Conservation (phyloP, 495 filamentous ascomycete species). For the Trichoderma reesei region DNA sequence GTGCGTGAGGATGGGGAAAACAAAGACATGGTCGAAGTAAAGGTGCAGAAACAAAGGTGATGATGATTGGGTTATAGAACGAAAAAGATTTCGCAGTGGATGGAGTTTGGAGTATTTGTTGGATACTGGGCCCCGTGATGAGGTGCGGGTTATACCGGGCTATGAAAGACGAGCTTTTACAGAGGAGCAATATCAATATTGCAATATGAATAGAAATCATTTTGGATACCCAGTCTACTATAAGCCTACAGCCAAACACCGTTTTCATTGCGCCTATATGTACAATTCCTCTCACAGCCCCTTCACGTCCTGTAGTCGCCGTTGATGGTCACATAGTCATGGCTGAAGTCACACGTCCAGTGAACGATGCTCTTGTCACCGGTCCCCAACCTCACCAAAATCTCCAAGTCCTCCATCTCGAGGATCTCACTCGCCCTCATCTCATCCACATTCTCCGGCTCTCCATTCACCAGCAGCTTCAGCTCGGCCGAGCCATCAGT, state of each 20-base stretch:
- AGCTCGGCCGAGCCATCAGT: constrained; percentile 70
- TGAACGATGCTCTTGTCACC: constrained; percentile 69
- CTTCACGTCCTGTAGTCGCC: constrained; percentile 74
- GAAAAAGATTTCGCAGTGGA: too few relatives aligned
- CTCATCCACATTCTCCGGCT: constrained; percentile 91
- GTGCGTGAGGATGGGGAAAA: constrained; percentile 31
- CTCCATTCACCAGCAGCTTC: constrained; percentile 79
- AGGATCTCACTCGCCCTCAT: constrained; percentile 74
- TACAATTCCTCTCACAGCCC: not conserved
- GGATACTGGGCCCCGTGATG: not conserved
- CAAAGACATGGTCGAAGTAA: not conserved
- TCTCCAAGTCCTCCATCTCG: constrained; percentile 77
- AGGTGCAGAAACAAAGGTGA: not conserved
- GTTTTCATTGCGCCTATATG: too few relatives aligned
- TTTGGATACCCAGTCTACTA: not conserved
- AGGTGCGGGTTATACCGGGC: too few relatives aligned
- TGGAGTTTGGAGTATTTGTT: constrained; percentile 6
- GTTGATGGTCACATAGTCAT: constrained; percentile 94
- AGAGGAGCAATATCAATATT: not conserved
- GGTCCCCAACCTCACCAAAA: constrained; percentile 61
- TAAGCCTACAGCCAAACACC: not conserved
- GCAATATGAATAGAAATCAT: not conserved
- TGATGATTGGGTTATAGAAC: too few relatives aligned
- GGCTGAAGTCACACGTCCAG: constrained; percentile 97
- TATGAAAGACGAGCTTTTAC: not conserved